A percentile compares a stretch with the other conserved stretches of the same genome.
These are phyloP conservation scores for Amauroascus verrucosus DNA, from an alignment of 2,329 filamentous ascomycete species.

Conservation along the genomic window DNA sequence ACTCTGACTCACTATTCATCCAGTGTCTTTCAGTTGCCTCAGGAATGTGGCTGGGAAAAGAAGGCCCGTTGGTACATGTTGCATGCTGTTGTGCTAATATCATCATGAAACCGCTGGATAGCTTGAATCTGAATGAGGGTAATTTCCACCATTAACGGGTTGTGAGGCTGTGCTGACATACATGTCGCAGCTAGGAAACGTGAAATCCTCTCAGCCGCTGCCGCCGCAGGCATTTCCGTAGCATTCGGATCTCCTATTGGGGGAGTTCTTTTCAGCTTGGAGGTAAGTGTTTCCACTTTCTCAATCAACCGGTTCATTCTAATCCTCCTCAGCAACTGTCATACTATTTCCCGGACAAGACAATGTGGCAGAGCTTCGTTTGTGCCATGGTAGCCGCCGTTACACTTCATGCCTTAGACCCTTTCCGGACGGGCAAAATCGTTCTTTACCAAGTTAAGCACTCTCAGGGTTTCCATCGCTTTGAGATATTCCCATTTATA, in stretches of 20 bases:
- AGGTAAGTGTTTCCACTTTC: slow-evolving; percentile 43
- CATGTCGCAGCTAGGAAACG: slow-evolving; percentile 63
- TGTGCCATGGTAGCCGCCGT: slow-evolving; percentile 98
- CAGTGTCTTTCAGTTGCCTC: slow-evolving; percentile 79
- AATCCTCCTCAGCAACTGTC: slow-evolving; percentile 59
- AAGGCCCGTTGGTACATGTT: slow-evolving; percentile 95
- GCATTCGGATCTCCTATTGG: slow-evolving; percentile 91
- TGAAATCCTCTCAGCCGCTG: slow-evolving; percentile 84
- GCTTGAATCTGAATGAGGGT: slow-evolving; percentile 77
- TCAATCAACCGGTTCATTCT: slow-evolving; percentile 12
- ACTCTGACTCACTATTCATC: too few relatives aligned
- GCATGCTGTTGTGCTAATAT: slow-evolving; percentile 96
- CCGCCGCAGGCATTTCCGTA: slow-evolving; percentile 84
- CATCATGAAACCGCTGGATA: slow-evolving; percentile 82
- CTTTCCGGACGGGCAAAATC: slow-evolving; percentile 88
- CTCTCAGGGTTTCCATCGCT: slow-evolving; percentile 82
- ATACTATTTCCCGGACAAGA: slow-evolving; percentile 97
- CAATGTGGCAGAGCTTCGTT: slow-evolving; percentile 99
- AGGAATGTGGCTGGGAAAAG: slow-evolving; percentile 89
- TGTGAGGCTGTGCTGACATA: slow-evolving; percentile 17
- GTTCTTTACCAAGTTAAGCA: slow-evolving; percentile 95
- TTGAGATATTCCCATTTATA: slow-evolving; percentile 81
- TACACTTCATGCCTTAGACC: slow-evolving; percentile 82
- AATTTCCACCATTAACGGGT: background rate
- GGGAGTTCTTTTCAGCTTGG: slow-evolving; percentile 89